Percentiles rank a stretch among this genome's conserved stretches.
phyloP scores from a whole-genome alignment of 2,329 filamentous ascomycete genomes.

The Aspergillus candidus region DNA sequence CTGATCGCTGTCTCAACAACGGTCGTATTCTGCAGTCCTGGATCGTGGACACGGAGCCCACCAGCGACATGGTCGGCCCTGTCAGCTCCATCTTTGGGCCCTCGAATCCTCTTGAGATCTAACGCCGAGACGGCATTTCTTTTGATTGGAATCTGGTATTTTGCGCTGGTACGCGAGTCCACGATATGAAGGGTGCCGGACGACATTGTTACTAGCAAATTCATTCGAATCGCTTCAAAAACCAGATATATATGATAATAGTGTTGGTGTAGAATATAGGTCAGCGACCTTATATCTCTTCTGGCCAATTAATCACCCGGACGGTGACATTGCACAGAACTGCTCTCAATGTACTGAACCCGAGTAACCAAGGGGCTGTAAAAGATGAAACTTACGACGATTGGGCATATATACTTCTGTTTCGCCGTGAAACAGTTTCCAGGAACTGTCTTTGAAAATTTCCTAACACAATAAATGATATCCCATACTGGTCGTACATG shows the following conservation, averaged over 20 bases:
- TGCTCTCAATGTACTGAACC: not conserved
- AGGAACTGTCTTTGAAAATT: too few species aligned
- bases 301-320: too few species aligned
- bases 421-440: too few species aligned
- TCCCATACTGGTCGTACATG: too few species aligned
- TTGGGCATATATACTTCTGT: too few species aligned
- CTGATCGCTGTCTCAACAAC: constrained; percentile 26
- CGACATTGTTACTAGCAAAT: constrained; percentile 17
- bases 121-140: constrained; percentile 24
- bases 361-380: too few species aligned
- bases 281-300: too few species aligned
- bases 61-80: constrained; percentile 18
- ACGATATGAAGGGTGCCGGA: constrained; percentile 15
- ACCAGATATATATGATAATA: not conserved
- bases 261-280: too few species aligned
- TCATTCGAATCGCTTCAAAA: not conserved
- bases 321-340: too few species aligned
- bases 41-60: constrained; percentile 30
- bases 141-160: constrained; percentile 25
- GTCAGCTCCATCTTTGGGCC: constrained; percentile 9
- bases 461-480: too few species aligned
- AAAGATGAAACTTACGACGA: too few species aligned
- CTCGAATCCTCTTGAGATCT: constrained; percentile 25
- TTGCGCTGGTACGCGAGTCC: constrained; percentile 24
- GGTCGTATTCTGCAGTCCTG: constrained; percentile 30